Evolutionary conservation across 805 yeast genomes (phyloP).

Genomic region (Barnettozyma vustinii): DNA sequence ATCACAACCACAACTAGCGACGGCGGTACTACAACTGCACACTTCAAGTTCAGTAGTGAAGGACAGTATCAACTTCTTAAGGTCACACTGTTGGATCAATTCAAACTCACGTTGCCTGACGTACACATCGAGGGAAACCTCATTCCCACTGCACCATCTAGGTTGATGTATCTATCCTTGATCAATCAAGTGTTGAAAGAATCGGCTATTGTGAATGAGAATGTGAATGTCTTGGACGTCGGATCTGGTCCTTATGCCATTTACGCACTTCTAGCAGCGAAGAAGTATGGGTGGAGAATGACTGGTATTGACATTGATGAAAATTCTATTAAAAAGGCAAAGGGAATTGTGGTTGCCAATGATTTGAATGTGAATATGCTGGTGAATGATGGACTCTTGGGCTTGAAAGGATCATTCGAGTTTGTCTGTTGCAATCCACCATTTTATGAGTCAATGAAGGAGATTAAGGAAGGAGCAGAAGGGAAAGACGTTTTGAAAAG

Average conservation of each 20-base stretch:
- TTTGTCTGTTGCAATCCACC: conserved; percentile 52
- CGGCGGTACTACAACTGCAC: not conserved
- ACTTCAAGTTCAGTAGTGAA: not conserved
- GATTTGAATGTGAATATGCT: conserved; percentile 10
- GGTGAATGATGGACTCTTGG: conserved; percentile 11
- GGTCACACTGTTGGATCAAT: not conserved
- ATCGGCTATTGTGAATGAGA: not conserved
- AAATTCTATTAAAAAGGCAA: conserved; percentile 28
- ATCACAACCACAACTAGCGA: not conserved
- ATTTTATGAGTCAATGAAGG: conserved; percentile 35
- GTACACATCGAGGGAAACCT: not conserved
- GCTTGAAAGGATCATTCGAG: conserved; percentile 8
- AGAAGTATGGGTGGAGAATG: conserved; percentile 25
- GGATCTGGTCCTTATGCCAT: conserved; percentile 48
- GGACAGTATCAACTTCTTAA: conserved; percentile 7
- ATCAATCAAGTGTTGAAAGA: conserved; percentile 1
- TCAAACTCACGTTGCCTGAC: not conserved
- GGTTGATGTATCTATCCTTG: conserved; percentile 2
- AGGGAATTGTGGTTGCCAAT: conserved; percentile 26
- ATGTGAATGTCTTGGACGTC: conserved; percentile 32
- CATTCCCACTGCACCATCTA: conserved; percentile 5
- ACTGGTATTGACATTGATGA: conserved; percentile 39
- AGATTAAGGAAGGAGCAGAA: conserved; percentile 22
- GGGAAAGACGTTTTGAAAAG: conserved; percentile 23
- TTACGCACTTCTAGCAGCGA: conserved; percentile 37